These are phyloP conservation scores for Colletotrichum truncatum DNA, from an alignment of 2,329 filamentous ascomycete species.

Conservation along the genomic window DNA sequence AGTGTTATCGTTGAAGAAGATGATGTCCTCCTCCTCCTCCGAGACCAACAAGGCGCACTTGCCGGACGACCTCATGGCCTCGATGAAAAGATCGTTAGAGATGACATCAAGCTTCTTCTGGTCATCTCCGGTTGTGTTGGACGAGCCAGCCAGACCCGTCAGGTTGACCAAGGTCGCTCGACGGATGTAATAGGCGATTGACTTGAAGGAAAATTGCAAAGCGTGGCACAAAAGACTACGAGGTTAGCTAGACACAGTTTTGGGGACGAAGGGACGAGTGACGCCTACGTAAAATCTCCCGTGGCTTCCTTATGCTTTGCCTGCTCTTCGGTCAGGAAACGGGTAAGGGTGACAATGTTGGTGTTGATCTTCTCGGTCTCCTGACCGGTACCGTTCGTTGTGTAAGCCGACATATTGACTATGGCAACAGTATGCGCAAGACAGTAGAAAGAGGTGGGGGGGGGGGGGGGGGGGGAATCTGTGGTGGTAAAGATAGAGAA, in stretches of 20 bases:
- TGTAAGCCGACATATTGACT: constrained; percentile 31
- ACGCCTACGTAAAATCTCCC: constrained; percentile 93
- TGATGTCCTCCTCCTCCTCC: constrained; percentile 94
- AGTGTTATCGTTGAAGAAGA: constrained; percentile 81
- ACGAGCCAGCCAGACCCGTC: constrained; percentile 91
- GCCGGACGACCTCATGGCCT: constrained; percentile 91
- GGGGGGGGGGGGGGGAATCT: too few relatives aligned
- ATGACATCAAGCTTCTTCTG: constrained; percentile 99
- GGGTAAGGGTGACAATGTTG: constrained; percentile 93
- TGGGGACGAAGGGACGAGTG: not conserved
- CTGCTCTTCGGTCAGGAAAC: constrained; percentile 97
- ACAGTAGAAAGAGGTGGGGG: not conserved
- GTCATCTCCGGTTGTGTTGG: constrained; percentile 95
- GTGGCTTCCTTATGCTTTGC: constrained; percentile 92
- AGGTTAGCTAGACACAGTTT: not conserved
- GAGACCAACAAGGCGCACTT: constrained; percentile 94
- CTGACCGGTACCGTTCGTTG: constrained; percentile 50
- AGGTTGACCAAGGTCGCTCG: constrained; percentile 95
- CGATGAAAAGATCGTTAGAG: constrained; percentile 97
- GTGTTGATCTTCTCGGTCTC: constrained; percentile 89
- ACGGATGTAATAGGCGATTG: constrained; percentile 98
- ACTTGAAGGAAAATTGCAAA: constrained; percentile 99
- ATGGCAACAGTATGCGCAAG: not conserved
- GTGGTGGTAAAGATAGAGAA: not conserved
- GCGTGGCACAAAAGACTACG: constrained; percentile 91